Evolutionary conservation across 2,329 filamentous ascomycete species (phyloP).

Genomic region (Cercospora brassicicola): DNA sequence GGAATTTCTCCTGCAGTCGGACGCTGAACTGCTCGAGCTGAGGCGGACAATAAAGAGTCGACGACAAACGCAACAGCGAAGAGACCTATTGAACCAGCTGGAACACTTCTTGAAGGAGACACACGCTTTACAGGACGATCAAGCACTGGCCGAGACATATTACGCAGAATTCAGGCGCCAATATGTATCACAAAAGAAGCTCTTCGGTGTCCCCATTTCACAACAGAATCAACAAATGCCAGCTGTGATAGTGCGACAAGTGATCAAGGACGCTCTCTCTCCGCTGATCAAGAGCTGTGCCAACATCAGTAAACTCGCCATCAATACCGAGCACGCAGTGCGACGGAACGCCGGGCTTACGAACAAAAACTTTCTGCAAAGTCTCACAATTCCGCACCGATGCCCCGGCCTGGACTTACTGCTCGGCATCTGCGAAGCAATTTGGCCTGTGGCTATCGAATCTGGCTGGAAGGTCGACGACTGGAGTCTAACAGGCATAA

Average conservation of each 20-base stretch:
- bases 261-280: background rate
- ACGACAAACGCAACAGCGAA: background rate
- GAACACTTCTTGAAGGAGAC: background rate
- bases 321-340: background rate
- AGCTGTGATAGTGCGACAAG: background rate
- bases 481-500: background rate
- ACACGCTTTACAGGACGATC: background rate
- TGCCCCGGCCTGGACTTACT: background rate
- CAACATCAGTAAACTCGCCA: background rate
- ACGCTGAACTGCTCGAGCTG: background rate
- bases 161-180: background rate
- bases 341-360: background rate
- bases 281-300: background rate
- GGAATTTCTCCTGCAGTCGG: background rate
- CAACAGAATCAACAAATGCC: background rate
- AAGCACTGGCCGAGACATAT: background rate
- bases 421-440: background rate
- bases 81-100: background rate
- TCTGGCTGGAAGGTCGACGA: background rate
- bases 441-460: background rate
- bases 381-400: background rate
- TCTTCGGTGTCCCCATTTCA: background rate
- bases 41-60: background rate
- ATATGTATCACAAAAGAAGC: background rate
- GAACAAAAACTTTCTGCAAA: background rate